A percentile compares a stretch with the other conserved stretches of the same genome.
Evolutionary conservation across 1,139 yeast genomes (phyloP).

Genomic region (Saccharomycopsis hybrid): DNA sequence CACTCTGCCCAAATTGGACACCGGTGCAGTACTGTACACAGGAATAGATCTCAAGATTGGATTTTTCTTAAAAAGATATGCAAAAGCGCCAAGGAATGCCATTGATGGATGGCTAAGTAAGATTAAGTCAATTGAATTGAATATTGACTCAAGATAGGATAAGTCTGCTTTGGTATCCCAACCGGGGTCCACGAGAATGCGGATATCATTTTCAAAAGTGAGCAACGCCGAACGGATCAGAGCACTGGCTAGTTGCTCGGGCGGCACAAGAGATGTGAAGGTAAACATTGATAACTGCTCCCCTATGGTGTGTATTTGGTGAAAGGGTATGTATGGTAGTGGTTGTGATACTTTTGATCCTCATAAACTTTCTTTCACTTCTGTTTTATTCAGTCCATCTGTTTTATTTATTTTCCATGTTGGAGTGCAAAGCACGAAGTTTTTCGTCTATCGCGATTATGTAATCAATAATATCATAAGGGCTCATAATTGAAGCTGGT

Average conservation of each 20-base stretch:
- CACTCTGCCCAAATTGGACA: conserved; percentile 78
- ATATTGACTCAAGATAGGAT: conserved; percentile 39
- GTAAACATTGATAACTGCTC: too few species aligned
- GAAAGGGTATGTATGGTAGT: too few species aligned
- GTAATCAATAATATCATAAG: too few species aligned
- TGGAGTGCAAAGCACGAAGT: too few species aligned
- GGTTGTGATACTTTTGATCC: too few species aligned
- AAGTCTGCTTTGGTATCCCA: conserved; percentile 54
- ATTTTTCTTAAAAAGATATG: conserved; percentile 49
- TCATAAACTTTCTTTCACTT: too few species aligned
- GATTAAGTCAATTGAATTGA: conserved; percentile 55
- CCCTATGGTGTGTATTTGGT: too few species aligned
- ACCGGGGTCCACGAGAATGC: conserved; percentile 45
- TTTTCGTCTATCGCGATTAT: too few species aligned
- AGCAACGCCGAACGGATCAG: conserved; percentile 29
- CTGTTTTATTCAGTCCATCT: too few species aligned
- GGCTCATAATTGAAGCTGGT: too few species aligned
- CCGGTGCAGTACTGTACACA: conserved; percentile 83
- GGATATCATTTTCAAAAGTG: conserved; percentile 31
- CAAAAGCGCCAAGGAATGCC: conserved; percentile 76
- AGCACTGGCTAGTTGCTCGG: conserved; percentile 13
- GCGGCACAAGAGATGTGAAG: conserved; percentile 19
- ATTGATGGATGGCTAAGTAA: conserved; percentile 82
- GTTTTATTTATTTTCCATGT: too few species aligned
- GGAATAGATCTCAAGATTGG: conserved; percentile 40